These are phyloP conservation scores for Jacaranda mimosifolia DNA, from an alignment of 257 asterid species.

Conservation along the genomic window DNA sequence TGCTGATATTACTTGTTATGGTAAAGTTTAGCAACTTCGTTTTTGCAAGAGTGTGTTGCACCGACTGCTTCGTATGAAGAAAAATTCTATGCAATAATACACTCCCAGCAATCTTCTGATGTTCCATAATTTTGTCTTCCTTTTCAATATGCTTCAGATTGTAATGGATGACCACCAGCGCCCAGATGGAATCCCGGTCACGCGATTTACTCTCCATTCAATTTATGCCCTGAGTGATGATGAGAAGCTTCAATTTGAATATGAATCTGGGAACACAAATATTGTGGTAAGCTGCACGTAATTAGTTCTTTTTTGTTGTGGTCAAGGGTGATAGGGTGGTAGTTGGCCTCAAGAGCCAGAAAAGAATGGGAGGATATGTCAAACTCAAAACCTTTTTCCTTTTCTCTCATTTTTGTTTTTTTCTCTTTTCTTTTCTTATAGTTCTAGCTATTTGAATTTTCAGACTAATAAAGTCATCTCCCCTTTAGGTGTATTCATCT, in stretches of 20 bases:
- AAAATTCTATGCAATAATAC: slow-evolving; percentile 22
- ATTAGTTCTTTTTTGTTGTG: slow-evolving; percentile 19
- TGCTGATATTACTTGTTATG: too few relatives aligned
- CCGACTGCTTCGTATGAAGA: not conserved
- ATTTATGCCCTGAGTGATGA: slow-evolving; percentile 84
- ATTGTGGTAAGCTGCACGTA: slow-evolving; percentile 63
- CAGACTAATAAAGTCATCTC: not conserved
- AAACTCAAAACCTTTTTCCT: not conserved
- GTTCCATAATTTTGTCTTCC: slow-evolving; percentile 16
- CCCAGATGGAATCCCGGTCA: slow-evolving; percentile 93
- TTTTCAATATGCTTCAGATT: slow-evolving; percentile 67
- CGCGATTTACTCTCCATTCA: slow-evolving; percentile 88
- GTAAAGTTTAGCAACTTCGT: not conserved
- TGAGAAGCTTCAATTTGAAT: slow-evolving; percentile 95
- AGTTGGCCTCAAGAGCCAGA: slow-evolving; percentile 10
- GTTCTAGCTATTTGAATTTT: slow-evolving; percentile 14
- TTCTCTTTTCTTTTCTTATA: not conserved
- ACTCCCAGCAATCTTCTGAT: slow-evolving; percentile 7
- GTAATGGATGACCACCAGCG: slow-evolving; percentile 98
- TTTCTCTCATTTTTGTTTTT: not conserved
- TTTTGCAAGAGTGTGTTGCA: slow-evolving; percentile 9
- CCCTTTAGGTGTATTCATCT: slow-evolving; percentile 15
- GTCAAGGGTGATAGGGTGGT: slow-evolving; percentile 16
- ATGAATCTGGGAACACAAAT: slow-evolving; percentile 94
- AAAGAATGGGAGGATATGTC: not conserved